Evolutionary conservation across 2,329 filamentous ascomycete genomes (phyloP).

Genomic region (Lachnellula willkommii): DNA sequence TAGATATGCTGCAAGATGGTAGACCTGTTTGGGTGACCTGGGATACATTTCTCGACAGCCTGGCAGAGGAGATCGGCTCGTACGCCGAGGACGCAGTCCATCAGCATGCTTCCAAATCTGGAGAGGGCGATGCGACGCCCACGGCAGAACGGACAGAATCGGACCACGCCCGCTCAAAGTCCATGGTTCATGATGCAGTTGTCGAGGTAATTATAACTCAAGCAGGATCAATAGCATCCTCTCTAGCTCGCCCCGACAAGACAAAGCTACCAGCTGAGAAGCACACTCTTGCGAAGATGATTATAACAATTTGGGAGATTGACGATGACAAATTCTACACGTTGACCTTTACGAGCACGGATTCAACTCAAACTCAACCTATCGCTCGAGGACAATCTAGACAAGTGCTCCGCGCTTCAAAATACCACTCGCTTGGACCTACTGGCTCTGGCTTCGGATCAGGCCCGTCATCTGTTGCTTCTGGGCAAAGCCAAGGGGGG

Average conservation of each 20-base stretch:
- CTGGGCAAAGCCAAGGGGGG: slow-evolving; percentile 20
- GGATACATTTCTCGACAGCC: slow-evolving; percentile 52
- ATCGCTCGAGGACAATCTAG: slow-evolving; percentile 15
- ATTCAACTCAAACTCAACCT: slow-evolving; percentile 33
- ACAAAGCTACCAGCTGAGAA: slow-evolving; percentile 26
- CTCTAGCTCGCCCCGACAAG: slow-evolving; percentile 6
- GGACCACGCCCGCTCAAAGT: slow-evolving; percentile 26
- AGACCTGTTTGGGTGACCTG: slow-evolving; percentile 53
- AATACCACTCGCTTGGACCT: slow-evolving; percentile 7
- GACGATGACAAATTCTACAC: slow-evolving; percentile 67
- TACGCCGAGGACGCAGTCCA: slow-evolving; percentile 6
- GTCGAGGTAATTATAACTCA: slow-evolving; percentile 62
- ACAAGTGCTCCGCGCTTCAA: slow-evolving; percentile 12
- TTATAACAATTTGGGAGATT: slow-evolving; percentile 68
- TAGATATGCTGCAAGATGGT: slow-evolving; percentile 68
- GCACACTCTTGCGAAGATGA: slow-evolving; percentile 63
- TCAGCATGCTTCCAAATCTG: slow-evolving; percentile 7
- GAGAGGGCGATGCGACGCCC: slow-evolving; percentile 32
- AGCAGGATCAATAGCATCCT: slow-evolving; percentile 11
- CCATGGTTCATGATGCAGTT: slow-evolving; percentile 51
- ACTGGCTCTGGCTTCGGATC: slow-evolving; percentile 17
- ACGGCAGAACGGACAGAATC: slow-evolving; percentile 28
- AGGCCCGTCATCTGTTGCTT: slow-evolving; percentile 26
- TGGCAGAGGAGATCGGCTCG: slow-evolving; percentile 31
- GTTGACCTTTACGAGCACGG: slow-evolving; percentile 65